Evolutionary conservation across 2,329 filamentous ascomycete species (phyloP).

Genomic region (Ambrosiella xylebori): DNA sequence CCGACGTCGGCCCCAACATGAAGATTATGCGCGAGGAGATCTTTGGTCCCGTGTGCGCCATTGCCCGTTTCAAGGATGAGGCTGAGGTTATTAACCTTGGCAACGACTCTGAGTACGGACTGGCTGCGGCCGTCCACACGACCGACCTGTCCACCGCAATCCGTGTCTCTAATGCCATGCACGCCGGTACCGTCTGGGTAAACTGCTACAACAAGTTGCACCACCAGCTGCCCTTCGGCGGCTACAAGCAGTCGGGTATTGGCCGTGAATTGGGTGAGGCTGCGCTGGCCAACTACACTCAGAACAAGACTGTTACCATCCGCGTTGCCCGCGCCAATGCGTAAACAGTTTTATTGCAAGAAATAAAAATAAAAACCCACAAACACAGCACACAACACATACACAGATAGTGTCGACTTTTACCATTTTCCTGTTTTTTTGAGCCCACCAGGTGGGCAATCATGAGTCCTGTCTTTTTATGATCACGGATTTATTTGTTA

Average conservation of each 20-base stretch:
- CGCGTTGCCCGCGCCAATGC: conserved; percentile 2
- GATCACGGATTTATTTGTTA: neutral
- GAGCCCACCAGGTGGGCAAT: neutral
- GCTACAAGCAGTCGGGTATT: conserved; percentile 15
- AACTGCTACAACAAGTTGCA: conserved; percentile 28
- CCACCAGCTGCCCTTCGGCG: conserved; percentile 15
- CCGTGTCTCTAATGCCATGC: conserved; percentile 32
- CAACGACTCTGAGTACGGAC: conserved; percentile 34
- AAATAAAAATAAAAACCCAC: neutral
- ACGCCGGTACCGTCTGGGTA: conserved; percentile 44
- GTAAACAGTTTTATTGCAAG: neutral
- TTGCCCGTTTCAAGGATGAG: conserved; percentile 27
- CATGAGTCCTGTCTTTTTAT: neutral
- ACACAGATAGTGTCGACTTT: neutral
- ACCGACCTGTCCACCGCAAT: conserved; percentile 31
- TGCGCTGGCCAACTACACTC: conserved; percentile 15
- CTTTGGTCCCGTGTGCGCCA: conserved; percentile 45
- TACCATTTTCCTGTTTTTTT: conserved; percentile 2
- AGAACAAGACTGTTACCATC: conserved; percentile 16
- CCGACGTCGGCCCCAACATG: conserved; percentile 17
- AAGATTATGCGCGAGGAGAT: conserved; percentile 42
- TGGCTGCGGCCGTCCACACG: conserved; percentile 40
- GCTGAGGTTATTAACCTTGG: conserved; percentile 20
- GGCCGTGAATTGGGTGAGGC: conserved; percentile 14
- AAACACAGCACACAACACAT: too few relatives aligned